A percentile compares a stretch with the other conserved stretches of the same genome.
Conservation (phyloP, 495 filamentous ascomycete species). For the Aspergillus bridgeri region DNA sequence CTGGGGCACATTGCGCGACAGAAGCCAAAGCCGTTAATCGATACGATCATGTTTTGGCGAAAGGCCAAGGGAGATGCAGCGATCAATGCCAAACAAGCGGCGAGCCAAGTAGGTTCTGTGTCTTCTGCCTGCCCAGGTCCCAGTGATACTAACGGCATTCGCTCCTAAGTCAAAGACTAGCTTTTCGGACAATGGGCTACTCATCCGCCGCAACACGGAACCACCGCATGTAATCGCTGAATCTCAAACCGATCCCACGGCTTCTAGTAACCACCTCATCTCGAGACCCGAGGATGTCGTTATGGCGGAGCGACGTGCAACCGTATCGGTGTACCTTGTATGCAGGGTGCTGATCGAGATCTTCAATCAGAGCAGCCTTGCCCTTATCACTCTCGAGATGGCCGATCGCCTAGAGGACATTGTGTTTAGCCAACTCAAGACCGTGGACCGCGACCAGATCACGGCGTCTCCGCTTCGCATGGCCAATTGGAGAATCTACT, state of each 20-base stretch:
- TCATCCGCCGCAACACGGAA: slow-evolving; percentile 55
- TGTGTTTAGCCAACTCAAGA: slow-evolving; percentile 87
- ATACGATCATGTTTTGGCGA: slow-evolving; percentile 95
- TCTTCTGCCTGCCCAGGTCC: neutral
- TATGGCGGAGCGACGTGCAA: slow-evolving; percentile 80
- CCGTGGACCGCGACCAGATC: slow-evolving; percentile 79
- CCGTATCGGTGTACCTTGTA: slow-evolving; percentile 89
- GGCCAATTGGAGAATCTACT: slow-evolving; percentile 93
- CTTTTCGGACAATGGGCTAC: slow-evolving; percentile 32
- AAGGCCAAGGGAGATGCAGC: slow-evolving; percentile 91
- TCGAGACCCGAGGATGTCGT: slow-evolving; percentile 65
- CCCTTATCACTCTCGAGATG: slow-evolving; percentile 80
- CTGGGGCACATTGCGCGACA: slow-evolving; percentile 89
- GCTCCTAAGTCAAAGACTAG: slow-evolving; percentile 28
- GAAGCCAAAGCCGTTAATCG: slow-evolving; percentile 93
- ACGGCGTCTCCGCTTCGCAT: slow-evolving; percentile 73
- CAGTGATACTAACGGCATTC: neutral
- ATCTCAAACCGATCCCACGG: slow-evolving; percentile 23
- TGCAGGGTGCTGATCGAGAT: slow-evolving; percentile 94
- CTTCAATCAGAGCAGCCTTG: slow-evolving; percentile 80
- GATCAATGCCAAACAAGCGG: slow-evolving; percentile 53
- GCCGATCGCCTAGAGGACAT: slow-evolving; percentile 87
- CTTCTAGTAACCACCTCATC: slow-evolving; percentile 36
- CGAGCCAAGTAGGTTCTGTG: slow-evolving; percentile 54
- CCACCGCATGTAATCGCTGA: slow-evolving; percentile 38